Conservation (phyloP, 257 asterid species). For the Nicotiana otophora region DNA sequence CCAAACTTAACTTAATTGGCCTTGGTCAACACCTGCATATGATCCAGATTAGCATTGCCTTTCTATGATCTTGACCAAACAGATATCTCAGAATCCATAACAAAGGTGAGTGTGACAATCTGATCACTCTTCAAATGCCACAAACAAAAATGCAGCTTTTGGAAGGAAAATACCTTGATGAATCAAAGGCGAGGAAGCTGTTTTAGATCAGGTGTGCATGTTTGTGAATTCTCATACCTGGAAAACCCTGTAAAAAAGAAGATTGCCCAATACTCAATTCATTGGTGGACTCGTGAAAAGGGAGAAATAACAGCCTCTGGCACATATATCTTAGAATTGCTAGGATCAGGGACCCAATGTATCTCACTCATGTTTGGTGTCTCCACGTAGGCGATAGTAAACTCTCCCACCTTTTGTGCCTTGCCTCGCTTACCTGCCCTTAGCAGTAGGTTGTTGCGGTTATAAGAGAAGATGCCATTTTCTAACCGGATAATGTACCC, state of each 20-base stretch:
- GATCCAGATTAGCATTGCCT: background rate
- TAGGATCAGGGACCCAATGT: constrained; percentile 44
- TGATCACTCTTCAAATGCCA: background rate
- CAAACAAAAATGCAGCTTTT: background rate
- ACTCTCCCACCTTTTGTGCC: constrained; percentile 56
- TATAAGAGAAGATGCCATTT: constrained; percentile 68
- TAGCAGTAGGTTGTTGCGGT: constrained; percentile 34
- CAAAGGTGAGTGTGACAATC: background rate
- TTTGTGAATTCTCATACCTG: background rate
- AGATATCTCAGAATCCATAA: background rate
- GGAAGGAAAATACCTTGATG: background rate
- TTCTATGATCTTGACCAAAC: background rate
- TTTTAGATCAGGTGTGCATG: background rate
- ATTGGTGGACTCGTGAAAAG: constrained; percentile 34
- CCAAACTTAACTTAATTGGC: background rate
- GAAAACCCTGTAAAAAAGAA: background rate
- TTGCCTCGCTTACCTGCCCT: constrained; percentile 76
- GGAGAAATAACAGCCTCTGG: constrained; percentile 39
- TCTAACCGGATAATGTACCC: constrained; percentile 49
- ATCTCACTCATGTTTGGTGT: constrained; percentile 71
- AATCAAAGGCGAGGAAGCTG: background rate
- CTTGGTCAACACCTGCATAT: background rate
- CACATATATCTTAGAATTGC: constrained; percentile 33
- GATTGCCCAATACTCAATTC: constrained; percentile 14
- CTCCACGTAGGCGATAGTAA: constrained; percentile 59